Percentiles rank a stretch among this genome's conserved stretches.
Evolutionary conservation across 108 stramenopile species (phyloP).

Genomic region (Schizochytrium sp.): DNA sequence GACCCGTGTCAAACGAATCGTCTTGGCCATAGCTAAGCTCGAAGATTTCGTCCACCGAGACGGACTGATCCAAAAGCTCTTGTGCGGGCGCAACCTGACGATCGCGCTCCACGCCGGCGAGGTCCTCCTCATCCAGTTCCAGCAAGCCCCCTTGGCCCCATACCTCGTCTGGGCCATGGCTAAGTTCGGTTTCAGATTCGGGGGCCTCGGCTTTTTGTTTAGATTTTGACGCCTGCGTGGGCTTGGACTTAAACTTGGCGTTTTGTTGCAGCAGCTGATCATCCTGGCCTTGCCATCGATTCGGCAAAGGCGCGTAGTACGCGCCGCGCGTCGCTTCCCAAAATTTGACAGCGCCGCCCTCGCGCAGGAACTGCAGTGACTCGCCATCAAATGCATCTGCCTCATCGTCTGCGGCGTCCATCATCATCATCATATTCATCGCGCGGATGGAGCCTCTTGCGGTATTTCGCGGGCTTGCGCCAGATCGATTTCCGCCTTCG

Average conservation of each 20-base stretch:
- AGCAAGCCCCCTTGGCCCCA: not conserved
- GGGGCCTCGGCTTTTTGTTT: not conserved
- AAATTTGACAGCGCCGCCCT: slow-evolving; percentile 7
- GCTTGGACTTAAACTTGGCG: not conserved
- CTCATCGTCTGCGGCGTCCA: too few species aligned
- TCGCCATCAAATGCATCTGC: too few species aligned
- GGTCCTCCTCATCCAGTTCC: not conserved
- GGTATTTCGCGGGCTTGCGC: not conserved
- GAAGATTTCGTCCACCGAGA: not conserved
- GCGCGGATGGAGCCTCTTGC: too few species aligned
- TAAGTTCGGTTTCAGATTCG: not conserved
- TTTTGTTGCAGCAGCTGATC: not conserved
- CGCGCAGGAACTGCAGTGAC: not conserved
- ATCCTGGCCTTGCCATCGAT: not conserved
- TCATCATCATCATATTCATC: too few species aligned
- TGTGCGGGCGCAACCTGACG: not conserved
- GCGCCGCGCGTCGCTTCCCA: not conserved
- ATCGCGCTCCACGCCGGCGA: not conserved
- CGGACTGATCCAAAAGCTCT: not conserved
- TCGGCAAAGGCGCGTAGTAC: not conserved
- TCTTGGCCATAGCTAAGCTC: not conserved
- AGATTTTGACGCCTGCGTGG: not conserved
- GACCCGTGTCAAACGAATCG: too few species aligned
- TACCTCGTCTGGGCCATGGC: not conserved
- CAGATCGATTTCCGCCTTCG: not conserved